A percentile compares a stretch with the other conserved stretches of the same genome.
phyloP scores from a whole-genome alignment of 2,329 filamentous ascomycete species.

The Apiospora kogelbergensis region DNA sequence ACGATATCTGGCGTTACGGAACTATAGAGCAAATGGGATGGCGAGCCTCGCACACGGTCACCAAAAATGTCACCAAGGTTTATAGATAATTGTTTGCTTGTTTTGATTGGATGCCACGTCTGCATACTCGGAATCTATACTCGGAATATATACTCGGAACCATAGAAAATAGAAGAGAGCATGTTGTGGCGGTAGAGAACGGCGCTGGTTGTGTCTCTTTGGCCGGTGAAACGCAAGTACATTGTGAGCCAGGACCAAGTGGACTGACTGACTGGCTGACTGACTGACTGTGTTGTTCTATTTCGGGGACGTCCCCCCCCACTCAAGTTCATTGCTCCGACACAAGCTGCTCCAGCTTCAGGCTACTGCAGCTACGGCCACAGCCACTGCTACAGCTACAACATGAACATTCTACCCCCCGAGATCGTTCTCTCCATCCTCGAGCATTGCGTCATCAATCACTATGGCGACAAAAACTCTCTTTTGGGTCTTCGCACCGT shows the following conservation, averaged over 20 bases:
- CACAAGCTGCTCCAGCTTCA: neutral
- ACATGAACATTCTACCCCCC: conserved; percentile 46
- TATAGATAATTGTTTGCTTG: neutral
- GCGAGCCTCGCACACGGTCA: neutral
- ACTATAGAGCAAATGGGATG: neutral
- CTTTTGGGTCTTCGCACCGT: conserved; percentile 47
- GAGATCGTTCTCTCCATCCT: conserved; percentile 50
- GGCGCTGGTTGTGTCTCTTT: neutral
- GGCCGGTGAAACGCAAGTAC: too few species aligned
- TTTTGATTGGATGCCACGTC: neutral
- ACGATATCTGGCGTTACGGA: neutral
- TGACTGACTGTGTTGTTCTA: too few species aligned
- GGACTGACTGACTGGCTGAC: too few species aligned
- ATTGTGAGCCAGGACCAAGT: too few species aligned
- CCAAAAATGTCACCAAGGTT: neutral
- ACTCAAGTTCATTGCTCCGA: too few species aligned
- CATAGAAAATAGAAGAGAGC: neutral
- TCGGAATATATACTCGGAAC: neutral
- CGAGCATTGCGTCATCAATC: conserved; percentile 38
- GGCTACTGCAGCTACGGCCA: neutral
- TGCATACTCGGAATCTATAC: neutral
- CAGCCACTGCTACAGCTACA: neutral
- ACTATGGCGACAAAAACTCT: conserved; percentile 42
- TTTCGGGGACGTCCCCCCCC: too few species aligned
- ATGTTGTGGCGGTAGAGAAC: neutral